Percentiles rank a stretch among this genome's conserved stretches.
phyloP scores from a whole-genome alignment of 345 rosid species.

The Lepidium didymum region DNA sequence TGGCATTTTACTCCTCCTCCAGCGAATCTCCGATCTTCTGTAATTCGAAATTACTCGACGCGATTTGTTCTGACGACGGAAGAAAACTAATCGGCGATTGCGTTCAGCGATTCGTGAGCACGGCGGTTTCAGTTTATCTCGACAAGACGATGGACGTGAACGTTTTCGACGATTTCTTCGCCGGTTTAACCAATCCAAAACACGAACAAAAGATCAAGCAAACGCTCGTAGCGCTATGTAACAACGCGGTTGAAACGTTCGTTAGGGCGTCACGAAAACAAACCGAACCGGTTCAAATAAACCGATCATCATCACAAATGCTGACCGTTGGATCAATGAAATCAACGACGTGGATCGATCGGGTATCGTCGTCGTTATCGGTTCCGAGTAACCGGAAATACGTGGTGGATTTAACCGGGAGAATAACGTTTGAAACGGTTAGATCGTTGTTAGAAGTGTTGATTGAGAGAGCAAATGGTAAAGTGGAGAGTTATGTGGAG shows the following conservation, averaged over 20 bases:
- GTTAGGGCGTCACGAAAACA: slow-evolving; percentile 41
- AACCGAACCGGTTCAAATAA: slow-evolving; percentile 7
- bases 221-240: slow-evolving; percentile 50
- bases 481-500: slow-evolving; percentile 34
- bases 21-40: neutral
- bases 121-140: slow-evolving; percentile 74
- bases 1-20: slow-evolving; percentile 33
- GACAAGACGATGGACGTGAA: slow-evolving; percentile 64
- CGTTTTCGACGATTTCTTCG: slow-evolving; percentile 55
- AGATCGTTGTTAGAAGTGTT: slow-evolving; percentile 55
- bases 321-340: slow-evolving; percentile 12
- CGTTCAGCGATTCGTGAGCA: slow-evolving; percentile 63
- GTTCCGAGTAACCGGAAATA: slow-evolving; percentile 64
- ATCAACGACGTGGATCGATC: slow-evolving; percentile 43
- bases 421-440: slow-evolving; percentile 60
- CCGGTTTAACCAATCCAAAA: slow-evolving; percentile 70
- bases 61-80: slow-evolving; percentile 39
- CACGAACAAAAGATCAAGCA: slow-evolving; percentile 45
- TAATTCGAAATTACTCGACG: slow-evolving; percentile 32
- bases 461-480: slow-evolving; percentile 43
- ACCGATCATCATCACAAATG: slow-evolving; percentile 5
- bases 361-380: slow-evolving; percentile 51
- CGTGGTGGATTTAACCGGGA: slow-evolving; percentile 65
- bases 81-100: slow-evolving; percentile 60
- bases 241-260: slow-evolving; percentile 52